Evolutionary conservation across 352 stramenopile species (phyloP).

Genomic region (Phytophthora boehmeriae): DNA sequence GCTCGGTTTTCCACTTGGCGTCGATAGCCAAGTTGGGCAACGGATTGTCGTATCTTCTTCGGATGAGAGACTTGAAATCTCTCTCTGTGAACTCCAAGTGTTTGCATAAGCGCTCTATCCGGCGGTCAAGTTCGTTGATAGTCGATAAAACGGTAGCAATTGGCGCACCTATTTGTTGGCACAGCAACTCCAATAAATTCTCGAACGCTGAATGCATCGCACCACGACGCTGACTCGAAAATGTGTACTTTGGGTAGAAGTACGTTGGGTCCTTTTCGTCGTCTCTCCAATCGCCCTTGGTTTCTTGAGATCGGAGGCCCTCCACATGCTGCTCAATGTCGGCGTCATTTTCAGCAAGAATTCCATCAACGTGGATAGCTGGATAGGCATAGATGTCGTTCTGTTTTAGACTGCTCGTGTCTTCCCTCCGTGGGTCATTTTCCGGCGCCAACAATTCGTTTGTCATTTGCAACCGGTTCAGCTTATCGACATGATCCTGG

Average conservation of each 20-base stretch:
- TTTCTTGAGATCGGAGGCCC: conserved; percentile 23
- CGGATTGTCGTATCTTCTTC: conserved; percentile 2
- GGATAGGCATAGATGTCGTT: conserved; percentile 56
- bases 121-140: conserved; percentile 37
- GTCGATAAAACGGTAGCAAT: conserved; percentile 47
- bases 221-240: conserved; percentile 10
- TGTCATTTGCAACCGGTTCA: conserved; percentile 33
- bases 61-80: conserved; percentile 7
- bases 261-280: conserved; percentile 30
- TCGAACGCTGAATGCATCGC: conserved; percentile 63
- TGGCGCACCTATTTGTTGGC: conserved; percentile 63
- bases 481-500: conserved; percentile 46
- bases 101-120: conserved; percentile 35
- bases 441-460: conserved; percentile 12
- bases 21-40: not conserved
- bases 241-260: conserved; percentile 61
- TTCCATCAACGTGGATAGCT: conserved; percentile 53
- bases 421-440: conserved; percentile 18
- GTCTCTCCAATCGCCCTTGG: conserved; percentile 8
- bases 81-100: conserved; percentile 29
- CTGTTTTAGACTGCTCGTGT: conserved; percentile 20
- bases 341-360: conserved; percentile 52
- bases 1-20: not conserved
- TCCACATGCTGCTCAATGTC: conserved; percentile 62
- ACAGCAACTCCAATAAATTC: conserved; percentile 63